Percentiles rank a stretch among this genome's conserved stretches.
Evolutionary conservation across 305 asterid species (phyloP).

Genomic region (Salvia sclarea): DNA sequence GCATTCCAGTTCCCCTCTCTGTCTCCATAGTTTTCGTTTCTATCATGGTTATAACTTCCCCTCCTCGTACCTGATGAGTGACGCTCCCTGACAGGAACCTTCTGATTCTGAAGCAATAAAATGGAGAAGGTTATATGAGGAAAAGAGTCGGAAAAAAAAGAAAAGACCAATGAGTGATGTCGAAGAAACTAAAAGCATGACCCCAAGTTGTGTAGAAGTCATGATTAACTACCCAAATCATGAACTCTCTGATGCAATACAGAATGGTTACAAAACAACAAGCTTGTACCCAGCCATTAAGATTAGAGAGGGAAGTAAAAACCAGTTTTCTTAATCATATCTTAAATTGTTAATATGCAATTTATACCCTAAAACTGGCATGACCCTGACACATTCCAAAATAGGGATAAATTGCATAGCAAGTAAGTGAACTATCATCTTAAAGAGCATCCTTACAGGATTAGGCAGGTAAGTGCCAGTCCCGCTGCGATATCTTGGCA

Average conservation of each 20-base stretch:
- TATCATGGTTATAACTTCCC: conserved; percentile 75
- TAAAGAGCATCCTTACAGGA: conserved; percentile 67
- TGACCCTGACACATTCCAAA: background rate
- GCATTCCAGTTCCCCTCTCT: conserved; percentile 81
- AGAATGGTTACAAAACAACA: conserved; percentile 6
- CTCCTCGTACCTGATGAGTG: conserved; percentile 69
- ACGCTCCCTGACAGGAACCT: conserved; percentile 73
- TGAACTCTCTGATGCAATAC: conserved; percentile 2
- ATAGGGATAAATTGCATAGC: background rate
- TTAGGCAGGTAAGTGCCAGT: conserved; percentile 98
- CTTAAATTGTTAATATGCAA: background rate
- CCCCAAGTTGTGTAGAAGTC: conserved; percentile 17
- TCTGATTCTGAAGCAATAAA: conserved; percentile 61
- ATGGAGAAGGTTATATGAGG: conserved; percentile 26
- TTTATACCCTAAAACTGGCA: background rate
- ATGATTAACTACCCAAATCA: conserved; percentile 23
- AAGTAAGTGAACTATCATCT: conserved; percentile 27
- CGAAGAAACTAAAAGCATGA: conserved; percentile 2
- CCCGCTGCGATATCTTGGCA: conserved; percentile 91
- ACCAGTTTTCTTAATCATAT: background rate
- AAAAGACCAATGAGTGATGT: background rate
- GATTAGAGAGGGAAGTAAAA: conserved; percentile 1
- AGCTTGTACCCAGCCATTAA: conserved; percentile 1
- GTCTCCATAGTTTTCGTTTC: conserved; percentile 69
- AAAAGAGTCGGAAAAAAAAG: no score